phyloP scores from a whole-genome alignment of 75 land plant species.

The Gnetum montanum region DNA sequence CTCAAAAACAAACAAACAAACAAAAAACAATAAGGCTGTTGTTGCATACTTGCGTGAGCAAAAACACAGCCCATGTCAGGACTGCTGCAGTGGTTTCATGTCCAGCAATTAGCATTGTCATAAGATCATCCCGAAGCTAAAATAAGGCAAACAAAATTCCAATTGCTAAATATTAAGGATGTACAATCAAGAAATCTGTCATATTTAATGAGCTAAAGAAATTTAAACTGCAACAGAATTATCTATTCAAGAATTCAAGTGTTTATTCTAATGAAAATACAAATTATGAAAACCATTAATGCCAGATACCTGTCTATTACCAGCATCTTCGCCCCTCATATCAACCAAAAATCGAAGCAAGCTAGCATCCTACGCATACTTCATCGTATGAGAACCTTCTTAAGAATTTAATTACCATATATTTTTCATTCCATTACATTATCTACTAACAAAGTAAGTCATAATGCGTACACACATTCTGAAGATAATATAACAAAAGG shows the following conservation, averaged over 20 bases:
- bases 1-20: no score
- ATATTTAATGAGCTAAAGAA: constrained; percentile 5
- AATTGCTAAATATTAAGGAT: background rate
- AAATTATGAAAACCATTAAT: background rate
- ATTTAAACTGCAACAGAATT: background rate
- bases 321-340: constrained; percentile 93
- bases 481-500: no score
- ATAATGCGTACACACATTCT: no score
- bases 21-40: no score
- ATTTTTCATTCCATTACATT: no score
- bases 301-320: constrained; percentile 66
- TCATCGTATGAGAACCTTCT: no score
- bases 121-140: constrained; percentile 96
- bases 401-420: no score
- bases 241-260: background rate
- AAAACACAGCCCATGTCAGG: constrained; percentile 93
- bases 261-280: background rate
- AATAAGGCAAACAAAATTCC: background rate
- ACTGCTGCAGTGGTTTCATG: constrained; percentile 99
- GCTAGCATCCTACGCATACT: constrained; percentile 98
- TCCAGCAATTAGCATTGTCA: constrained; percentile 99
- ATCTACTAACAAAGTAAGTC: no score
- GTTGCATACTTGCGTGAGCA: constrained; percentile 78
- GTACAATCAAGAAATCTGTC: background rate
- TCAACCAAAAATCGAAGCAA: constrained; percentile 91